Evolutionary conservation across 192 early-diverging fungal genomes (phyloP).

Genomic region (Physocladia obscura): DNA sequence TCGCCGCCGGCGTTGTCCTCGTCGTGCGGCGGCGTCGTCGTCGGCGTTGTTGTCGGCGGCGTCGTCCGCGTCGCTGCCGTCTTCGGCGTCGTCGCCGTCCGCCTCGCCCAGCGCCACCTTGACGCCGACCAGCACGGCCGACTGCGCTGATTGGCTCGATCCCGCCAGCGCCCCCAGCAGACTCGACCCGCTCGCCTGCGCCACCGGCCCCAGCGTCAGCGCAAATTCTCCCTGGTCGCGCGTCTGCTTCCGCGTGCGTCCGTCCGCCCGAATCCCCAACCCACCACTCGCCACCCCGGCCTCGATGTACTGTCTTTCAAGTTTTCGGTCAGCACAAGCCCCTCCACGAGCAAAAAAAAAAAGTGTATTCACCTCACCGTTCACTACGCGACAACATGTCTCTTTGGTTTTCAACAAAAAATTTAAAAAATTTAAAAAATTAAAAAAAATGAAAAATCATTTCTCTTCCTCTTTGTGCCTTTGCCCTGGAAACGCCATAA

Average conservation of each 20-base stretch:
- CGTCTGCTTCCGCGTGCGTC: conserved; percentile 74
- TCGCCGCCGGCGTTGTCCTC: conserved; percentile 43
- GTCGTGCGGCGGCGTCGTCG: not conserved
- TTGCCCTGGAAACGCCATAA: conserved; percentile 3
- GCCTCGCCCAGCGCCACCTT: conserved; percentile 71
- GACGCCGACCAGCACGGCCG: conserved; percentile 89
- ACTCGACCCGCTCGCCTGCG: conserved; percentile 87
- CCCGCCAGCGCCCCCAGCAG: no score
- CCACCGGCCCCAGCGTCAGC: conserved; percentile 83
- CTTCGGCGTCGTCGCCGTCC: conserved; percentile 4
- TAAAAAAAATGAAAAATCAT: no score
- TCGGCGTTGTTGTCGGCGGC: conserved; percentile 43
- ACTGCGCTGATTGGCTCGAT: conserved; percentile 64
- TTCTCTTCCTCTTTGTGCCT: not conserved
- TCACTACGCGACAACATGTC: no score
- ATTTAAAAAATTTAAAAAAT: no score
- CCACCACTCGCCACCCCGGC: conserved; percentile 66
- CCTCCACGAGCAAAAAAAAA: no score
- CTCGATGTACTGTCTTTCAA: no score
- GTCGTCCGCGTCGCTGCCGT: conserved; percentile 55
- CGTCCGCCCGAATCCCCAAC: conserved; percentile 80
- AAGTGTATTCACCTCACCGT: no score
- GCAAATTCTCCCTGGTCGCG: conserved; percentile 57
- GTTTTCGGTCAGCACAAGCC: no score
- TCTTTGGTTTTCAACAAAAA: no score